These are phyloP conservation scores for Phoma sp. DNA, from an alignment of 2,329 filamentous ascomycete genomes.

Conservation along the genomic window DNA sequence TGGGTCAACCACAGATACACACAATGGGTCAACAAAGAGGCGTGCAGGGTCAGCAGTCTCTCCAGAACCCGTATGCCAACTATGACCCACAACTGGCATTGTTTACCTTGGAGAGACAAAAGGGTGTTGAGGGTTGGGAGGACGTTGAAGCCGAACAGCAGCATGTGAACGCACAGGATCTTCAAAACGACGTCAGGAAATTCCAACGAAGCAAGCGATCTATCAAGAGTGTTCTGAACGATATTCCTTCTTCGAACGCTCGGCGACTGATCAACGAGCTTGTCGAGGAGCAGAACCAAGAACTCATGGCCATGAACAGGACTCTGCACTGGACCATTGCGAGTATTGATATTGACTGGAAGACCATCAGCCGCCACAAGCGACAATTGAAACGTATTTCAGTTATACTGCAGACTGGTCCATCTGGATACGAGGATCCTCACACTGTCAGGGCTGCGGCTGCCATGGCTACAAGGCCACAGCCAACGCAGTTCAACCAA, in stretches of 20 bases:
- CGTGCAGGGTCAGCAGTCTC: conserved; percentile 15
- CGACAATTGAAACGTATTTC: conserved; percentile 33
- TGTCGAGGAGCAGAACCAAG: conserved; percentile 36
- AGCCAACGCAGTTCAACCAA: conserved; percentile 8
- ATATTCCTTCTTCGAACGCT: conserved; percentile 36
- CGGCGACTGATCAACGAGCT: conserved; percentile 36
- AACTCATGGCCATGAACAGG: conserved; percentile 30
- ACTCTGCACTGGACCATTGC: conserved; percentile 39
- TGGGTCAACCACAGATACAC: conserved; percentile 16
- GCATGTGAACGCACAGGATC: conserved; percentile 29
- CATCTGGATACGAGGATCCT: conserved; percentile 25
- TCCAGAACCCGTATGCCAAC: conserved; percentile 12
- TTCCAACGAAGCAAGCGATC: conserved; percentile 28
- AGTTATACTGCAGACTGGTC: conserved; percentile 40
- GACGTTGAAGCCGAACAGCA: conserved; percentile 33
- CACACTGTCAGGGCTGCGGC: not conserved
- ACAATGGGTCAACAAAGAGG: conserved; percentile 19
- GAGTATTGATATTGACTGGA: conserved; percentile 36
- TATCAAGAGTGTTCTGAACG: conserved; percentile 31
- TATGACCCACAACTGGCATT: conserved; percentile 33
- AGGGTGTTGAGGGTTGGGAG: conserved; percentile 33
- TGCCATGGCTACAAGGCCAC: conserved; percentile 9
- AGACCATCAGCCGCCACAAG: conserved; percentile 15
- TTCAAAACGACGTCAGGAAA: conserved; percentile 31
- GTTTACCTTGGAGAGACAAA: conserved; percentile 37